Conservation (phyloP, 768 basidiomycete genomes). For the Russula abietina region DNA sequence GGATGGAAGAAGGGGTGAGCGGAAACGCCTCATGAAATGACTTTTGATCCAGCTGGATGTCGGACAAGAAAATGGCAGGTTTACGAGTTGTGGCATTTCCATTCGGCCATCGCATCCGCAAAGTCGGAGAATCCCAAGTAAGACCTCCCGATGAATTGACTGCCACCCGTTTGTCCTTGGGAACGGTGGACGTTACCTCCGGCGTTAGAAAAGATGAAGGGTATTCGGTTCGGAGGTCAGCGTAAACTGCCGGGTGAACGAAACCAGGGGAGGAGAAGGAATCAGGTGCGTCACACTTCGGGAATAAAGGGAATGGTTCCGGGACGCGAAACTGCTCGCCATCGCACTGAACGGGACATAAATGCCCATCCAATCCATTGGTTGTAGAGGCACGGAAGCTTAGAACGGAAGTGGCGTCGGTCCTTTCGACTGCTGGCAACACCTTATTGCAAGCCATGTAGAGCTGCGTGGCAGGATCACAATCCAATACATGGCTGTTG, state of each 20-base stretch:
- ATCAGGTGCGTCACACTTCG: background rate
- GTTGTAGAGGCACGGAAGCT: background rate
- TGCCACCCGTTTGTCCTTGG: background rate
- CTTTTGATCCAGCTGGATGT: background rate
- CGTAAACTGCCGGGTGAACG: conserved; percentile 33
- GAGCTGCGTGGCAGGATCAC: background rate
- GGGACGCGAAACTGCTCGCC: background rate
- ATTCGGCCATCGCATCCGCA: background rate
- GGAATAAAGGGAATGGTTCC: background rate
- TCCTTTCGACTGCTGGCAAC: background rate
- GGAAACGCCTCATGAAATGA: background rate
- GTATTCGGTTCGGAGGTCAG: conserved; percentile 49
- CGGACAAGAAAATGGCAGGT: background rate
- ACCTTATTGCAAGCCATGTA: conserved; percentile 28
- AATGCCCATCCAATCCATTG: background rate
- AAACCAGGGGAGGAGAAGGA: conserved; percentile 12
- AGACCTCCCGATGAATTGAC: background rate
- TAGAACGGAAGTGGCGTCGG: background rate
- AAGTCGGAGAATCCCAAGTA: background rate
- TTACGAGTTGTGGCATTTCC: background rate
- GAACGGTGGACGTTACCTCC: background rate
- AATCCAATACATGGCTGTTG: background rate
- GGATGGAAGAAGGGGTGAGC: background rate
- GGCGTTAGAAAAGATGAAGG: conserved; percentile 32
- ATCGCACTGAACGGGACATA: background rate